phyloP scores from a whole-genome alignment of 2,329 filamentous ascomycete species.

The Pestalotiopsis sp. region DNA sequence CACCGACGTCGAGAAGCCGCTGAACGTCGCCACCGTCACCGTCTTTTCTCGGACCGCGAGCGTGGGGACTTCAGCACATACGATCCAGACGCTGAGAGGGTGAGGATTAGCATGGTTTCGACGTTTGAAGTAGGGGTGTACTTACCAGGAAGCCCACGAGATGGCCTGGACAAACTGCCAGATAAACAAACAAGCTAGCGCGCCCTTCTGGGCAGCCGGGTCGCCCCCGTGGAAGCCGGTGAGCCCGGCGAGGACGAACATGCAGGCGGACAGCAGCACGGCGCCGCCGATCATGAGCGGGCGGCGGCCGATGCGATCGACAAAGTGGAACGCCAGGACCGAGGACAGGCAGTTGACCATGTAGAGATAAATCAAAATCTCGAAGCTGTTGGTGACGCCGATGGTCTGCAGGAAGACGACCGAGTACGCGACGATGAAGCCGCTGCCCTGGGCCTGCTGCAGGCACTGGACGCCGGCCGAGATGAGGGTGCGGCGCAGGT shows the following conservation, averaged over 20 bases:
- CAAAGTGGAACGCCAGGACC: slow-evolving; percentile 18
- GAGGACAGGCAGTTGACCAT: slow-evolving; percentile 18
- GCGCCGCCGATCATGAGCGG: slow-evolving; percentile 17
- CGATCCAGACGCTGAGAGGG: slow-evolving; percentile 32
- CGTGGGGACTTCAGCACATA: slow-evolving; percentile 30
- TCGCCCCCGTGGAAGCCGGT: slow-evolving; percentile 14
- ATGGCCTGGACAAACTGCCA: slow-evolving; percentile 20
- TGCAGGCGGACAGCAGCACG: slow-evolving; percentile 13
- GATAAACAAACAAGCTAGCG: slow-evolving; percentile 18
- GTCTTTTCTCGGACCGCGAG: slow-evolving; percentile 31
- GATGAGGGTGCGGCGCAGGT: slow-evolving; percentile 22
- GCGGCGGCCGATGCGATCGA: slow-evolving; percentile 18
- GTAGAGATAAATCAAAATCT: slow-evolving; percentile 20
- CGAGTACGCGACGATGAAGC: slow-evolving; percentile 23
- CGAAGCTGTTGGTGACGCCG: slow-evolving; percentile 20
- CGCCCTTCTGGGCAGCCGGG: slow-evolving; percentile 15
- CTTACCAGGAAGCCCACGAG: slow-evolving; percentile 20
- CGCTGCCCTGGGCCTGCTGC: slow-evolving; percentile 25
- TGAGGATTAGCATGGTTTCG: too few relatives aligned
- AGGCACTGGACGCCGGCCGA: slow-evolving; percentile 20
- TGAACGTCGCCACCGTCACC: slow-evolving; percentile 27
- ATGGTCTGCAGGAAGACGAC: slow-evolving; percentile 26
- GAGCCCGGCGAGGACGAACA: slow-evolving; percentile 16
- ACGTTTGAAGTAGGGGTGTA: too few relatives aligned
- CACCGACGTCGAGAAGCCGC: slow-evolving; percentile 27